A percentile compares a stretch with the other conserved stretches of the same genome.
phyloP scores from a whole-genome alignment of 176 grass and related monocot species.

The Oryza australiensis region DNA sequence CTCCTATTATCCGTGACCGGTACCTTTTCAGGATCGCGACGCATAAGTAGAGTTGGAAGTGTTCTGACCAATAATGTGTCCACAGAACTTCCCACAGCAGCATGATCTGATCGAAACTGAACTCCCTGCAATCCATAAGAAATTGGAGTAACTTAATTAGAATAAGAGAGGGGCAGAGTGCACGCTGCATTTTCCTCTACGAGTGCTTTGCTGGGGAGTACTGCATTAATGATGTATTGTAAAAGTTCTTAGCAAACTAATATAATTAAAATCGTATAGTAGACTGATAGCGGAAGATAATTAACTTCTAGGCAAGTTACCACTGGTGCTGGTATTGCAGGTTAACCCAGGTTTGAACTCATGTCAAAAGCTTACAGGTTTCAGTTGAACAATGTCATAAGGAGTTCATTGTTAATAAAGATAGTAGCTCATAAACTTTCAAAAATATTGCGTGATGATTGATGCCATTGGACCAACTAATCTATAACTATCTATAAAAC shows the following conservation, averaged over 20 bases:
- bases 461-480: background rate
- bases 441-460: background rate
- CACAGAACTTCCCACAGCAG: slow-evolving; percentile 90
- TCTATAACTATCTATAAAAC: too few relatives aligned
- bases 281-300: slow-evolving; percentile 6
- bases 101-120: slow-evolving; percentile 77
- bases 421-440: background rate
- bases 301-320: background rate
- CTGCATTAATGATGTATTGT: background rate
- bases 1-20: slow-evolving; percentile 69
- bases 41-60: slow-evolving; percentile 95
- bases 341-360: slow-evolving; percentile 1
- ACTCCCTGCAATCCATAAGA: slow-evolving; percentile 59
- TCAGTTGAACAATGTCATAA: background rate
- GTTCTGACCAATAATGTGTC: slow-evolving; percentile 91
- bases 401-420: background rate
- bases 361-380: background rate
- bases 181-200: background rate
- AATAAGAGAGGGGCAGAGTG: background rate
- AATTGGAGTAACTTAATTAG: background rate
- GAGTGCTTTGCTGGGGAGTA: background rate
- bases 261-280: background rate
- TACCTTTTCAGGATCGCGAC: slow-evolving; percentile 83
- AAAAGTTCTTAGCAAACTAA: background rate
- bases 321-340: background rate